A percentile compares a stretch with the other conserved stretches of the same genome.
These are phyloP conservation scores for Orbilia blumenaviensis DNA, from an alignment of 2,329 filamentous ascomycete species.

Conservation along the genomic window DNA sequence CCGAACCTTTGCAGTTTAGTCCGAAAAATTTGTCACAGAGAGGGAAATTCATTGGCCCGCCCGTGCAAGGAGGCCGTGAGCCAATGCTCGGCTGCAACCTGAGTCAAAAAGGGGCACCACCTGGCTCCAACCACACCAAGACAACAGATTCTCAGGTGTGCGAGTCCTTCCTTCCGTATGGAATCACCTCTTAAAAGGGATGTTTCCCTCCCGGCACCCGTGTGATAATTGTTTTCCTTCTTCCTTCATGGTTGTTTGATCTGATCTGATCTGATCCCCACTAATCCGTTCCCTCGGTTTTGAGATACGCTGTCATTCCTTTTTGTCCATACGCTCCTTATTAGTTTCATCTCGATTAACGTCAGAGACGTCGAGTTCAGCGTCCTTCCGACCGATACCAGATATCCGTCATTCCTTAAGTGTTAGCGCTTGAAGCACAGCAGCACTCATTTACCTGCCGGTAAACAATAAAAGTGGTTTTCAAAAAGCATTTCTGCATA, in stretches of 20 bases:
- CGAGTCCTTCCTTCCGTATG: slow-evolving; percentile 2
- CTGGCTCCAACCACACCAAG: slow-evolving; percentile 1
- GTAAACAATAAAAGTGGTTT: background rate
- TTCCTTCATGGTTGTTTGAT: slow-evolving; percentile 22
- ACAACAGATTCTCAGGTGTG: slow-evolving; percentile 17
- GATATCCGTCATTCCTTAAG: slow-evolving; percentile 40
- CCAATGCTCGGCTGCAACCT: slow-evolving; percentile 31
- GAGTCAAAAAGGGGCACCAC: slow-evolving; percentile 30
- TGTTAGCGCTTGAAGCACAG: slow-evolving; percentile 3
- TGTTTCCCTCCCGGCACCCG: slow-evolving; percentile 3
- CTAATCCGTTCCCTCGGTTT: slow-evolving; percentile 43
- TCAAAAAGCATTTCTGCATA: background rate
- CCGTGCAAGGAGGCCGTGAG: slow-evolving; percentile 25
- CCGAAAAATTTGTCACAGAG: slow-evolving; percentile 33
- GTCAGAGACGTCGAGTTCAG: slow-evolving; percentile 45
- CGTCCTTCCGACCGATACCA: slow-evolving; percentile 39
- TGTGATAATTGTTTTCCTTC: slow-evolving; percentile 26
- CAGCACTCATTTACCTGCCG: background rate
- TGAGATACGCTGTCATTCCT: slow-evolving; percentile 45
- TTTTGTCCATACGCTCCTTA: slow-evolving; percentile 44
- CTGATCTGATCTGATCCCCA: slow-evolving; percentile 7
- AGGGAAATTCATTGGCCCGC: slow-evolving; percentile 39
- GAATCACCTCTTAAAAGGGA: slow-evolving; percentile 25
- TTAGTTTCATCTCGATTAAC: slow-evolving; percentile 35
- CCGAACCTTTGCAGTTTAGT: slow-evolving; percentile 12